Conservation (phyloP, 441 rosid genomes). For the Adansonia gregorii region DNA sequence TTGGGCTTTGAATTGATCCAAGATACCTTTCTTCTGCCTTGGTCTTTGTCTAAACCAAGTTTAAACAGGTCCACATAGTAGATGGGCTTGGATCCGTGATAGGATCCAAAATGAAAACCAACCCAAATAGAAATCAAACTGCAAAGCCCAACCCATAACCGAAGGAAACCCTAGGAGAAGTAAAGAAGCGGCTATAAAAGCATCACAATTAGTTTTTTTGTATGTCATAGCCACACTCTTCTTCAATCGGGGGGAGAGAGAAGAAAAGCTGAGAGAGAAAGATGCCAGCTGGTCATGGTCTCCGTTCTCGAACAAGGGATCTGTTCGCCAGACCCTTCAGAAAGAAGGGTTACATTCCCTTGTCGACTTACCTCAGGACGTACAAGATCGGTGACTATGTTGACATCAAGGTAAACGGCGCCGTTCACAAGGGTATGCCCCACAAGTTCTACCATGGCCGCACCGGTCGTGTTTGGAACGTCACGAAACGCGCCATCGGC, state of each 20-base stretch:
- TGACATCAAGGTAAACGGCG: not conserved
- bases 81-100: not conserved
- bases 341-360: conserved; percentile 10
- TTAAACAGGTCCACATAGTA: not conserved
- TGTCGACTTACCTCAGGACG: not conserved
- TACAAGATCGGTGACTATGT: not conserved
- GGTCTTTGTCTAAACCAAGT: not conserved
- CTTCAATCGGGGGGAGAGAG: not conserved
- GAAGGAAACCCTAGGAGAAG: not conserved
- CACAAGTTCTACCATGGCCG: not conserved
- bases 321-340: not conserved
- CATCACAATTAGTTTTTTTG: not conserved
- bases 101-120: not conserved
- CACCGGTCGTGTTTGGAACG: conserved; percentile 4
- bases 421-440: conserved; percentile 1
- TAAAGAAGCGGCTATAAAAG: not conserved
- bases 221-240: not conserved
- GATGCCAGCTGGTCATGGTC: not conserved
- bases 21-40: not conserved
- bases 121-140: not conserved
- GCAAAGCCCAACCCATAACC: not conserved
- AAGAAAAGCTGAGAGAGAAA: not conserved
- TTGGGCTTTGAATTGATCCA: too few relatives aligned
- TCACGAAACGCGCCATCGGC: not conserved
- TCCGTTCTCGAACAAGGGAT: conserved; percentile 9